phyloP scores from a whole-genome alignment of 23 red algal species.

The Pyropia haitanensis region DNA sequence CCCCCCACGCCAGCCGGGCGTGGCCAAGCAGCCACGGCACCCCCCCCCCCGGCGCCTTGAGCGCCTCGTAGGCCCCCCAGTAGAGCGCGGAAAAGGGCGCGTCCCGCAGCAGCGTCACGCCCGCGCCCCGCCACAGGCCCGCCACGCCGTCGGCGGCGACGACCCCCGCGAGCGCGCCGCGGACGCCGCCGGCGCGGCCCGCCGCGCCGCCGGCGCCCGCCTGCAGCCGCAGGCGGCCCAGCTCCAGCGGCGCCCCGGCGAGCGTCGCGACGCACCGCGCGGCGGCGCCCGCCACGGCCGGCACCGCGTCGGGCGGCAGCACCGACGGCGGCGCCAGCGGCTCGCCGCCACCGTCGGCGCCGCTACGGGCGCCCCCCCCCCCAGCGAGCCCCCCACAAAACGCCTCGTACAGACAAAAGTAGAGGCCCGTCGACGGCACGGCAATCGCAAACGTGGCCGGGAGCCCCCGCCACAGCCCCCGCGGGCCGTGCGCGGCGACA shows the following conservation, averaged over 20 bases:
- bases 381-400: background rate
- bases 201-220: conserved; percentile 9
- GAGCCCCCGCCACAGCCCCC: conserved; percentile 87
- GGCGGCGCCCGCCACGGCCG: conserved; percentile 26
- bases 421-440: conserved; percentile 80
- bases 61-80: conserved; percentile 91
- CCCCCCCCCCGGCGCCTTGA: conserved; percentile 39
- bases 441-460: conserved; percentile 44
- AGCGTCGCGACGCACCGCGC: conserved; percentile 38
- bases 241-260: conserved; percentile 66
- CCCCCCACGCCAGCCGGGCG: background rate
- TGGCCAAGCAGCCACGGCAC: conserved; percentile 3
- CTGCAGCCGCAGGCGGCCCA: conserved; percentile 73
- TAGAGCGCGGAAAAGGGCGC: conserved; percentile 98
- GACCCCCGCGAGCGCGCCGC: conserved; percentile 41
- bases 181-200: conserved; percentile 11
- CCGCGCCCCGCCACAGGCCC: conserved; percentile 67
- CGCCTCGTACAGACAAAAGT: conserved; percentile 92
- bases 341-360: too few relatives aligned
- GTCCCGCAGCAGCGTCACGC: conserved; percentile 76
- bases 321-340: background rate
- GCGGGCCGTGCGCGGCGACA: conserved; percentile 33
- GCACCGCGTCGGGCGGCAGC: background rate
- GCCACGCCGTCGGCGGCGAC: conserved; percentile 16
- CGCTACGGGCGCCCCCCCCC: background rate